Evolutionary conservation across 495 filamentous ascomycete species (phyloP).

Genomic region (Penicillium desertorum): DNA sequence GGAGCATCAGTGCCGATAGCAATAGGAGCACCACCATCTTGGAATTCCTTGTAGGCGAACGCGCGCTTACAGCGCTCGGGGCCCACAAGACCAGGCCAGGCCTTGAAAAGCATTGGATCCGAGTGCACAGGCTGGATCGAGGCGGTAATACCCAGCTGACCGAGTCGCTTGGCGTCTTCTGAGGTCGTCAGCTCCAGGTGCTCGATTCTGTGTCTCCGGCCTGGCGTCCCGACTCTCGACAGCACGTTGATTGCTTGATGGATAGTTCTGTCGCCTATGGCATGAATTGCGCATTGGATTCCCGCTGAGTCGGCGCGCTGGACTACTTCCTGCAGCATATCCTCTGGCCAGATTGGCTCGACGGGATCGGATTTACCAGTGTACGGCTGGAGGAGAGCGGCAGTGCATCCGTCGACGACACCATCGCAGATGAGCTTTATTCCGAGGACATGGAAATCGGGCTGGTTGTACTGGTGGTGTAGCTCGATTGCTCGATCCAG

Average conservation of each 20-base stretch:
- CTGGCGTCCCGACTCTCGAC: conserved; percentile 41
- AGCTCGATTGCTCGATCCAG: conserved; percentile 62
- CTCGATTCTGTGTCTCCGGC: conserved; percentile 55
- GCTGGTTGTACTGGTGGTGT: conserved; percentile 46
- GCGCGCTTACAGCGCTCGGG: conserved; percentile 53
- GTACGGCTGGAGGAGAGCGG: conserved; percentile 61
- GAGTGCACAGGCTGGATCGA: conserved; percentile 63
- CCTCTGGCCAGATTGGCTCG: conserved; percentile 56
- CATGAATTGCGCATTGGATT: conserved; percentile 64
- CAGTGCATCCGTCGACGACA: conserved; percentile 66
- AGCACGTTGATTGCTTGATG: conserved; percentile 56
- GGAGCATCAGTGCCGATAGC: conserved; percentile 62
- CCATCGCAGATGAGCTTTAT: conserved; percentile 70
- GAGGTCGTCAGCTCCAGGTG: conserved; percentile 58
- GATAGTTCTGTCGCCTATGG: conserved; percentile 62
- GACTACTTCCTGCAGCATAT: conserved; percentile 54
- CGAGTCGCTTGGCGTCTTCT: conserved; percentile 53
- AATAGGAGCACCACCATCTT: conserved; percentile 53
- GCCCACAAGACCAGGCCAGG: conserved; percentile 59
- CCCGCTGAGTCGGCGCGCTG: conserved; percentile 52
- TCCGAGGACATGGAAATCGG: conserved; percentile 59
- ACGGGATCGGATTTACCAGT: conserved; percentile 37
- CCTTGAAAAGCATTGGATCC: conserved; percentile 58
- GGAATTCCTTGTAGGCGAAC: conserved; percentile 62
- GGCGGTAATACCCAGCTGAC: conserved; percentile 58